Base-by-base conservation (phyloP, 179 eudicot genomes). In the Dionaea muscipula region DNA sequence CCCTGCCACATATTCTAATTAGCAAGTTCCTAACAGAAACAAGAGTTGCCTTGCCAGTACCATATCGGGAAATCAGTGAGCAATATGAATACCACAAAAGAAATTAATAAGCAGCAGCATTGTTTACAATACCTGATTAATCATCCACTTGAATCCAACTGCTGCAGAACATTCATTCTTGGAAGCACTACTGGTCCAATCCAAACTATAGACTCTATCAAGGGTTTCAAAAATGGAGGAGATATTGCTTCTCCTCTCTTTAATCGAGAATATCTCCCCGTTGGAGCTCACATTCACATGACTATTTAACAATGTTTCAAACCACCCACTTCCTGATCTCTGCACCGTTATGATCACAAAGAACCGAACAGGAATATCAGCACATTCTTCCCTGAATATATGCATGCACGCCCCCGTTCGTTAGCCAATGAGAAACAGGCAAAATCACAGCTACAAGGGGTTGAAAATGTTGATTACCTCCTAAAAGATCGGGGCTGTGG, bases 291-390 rank as follows among this genome's bases (percentile, higher is more conserved):
- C 82, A 70, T 90, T 86, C 16, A 62, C 55, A 58, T 90, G 97
- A 72, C 91, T 90, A 63, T 90, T 90, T 51, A 90, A 68, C 61
- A 90, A 41, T 4, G 95, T 86, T 68, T 90, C 97, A 28, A 90
- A 83, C 97, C 97, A 90, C 54, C 97, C 95, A 66, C 94, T 90
- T 51, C 97, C 95, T 0, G 95, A 90, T 65, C 97, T 76, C 73
- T 90, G 97, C 94, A 78, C 76, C 14, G 97, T 79, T 51, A 90
- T 17, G 55, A 90, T 83, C 31, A 75, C 89, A 67, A 90, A 90
- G 70, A 70, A 78, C 13, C 82, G 83, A n/a, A 86, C 94, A 0
- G 97, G 94, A 75, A 79, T 90, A 55, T 78, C 66, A 2, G 72
- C 66, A 63, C 97, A 90, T 63, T 86, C 97, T 56, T 81, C 84